Percentiles rank a stretch among this genome's conserved stretches.
These are phyloP conservation scores for Diplosphaera chodatii DNA, from an alignment of 139 green algal species.

Conservation along the genomic window DNA sequence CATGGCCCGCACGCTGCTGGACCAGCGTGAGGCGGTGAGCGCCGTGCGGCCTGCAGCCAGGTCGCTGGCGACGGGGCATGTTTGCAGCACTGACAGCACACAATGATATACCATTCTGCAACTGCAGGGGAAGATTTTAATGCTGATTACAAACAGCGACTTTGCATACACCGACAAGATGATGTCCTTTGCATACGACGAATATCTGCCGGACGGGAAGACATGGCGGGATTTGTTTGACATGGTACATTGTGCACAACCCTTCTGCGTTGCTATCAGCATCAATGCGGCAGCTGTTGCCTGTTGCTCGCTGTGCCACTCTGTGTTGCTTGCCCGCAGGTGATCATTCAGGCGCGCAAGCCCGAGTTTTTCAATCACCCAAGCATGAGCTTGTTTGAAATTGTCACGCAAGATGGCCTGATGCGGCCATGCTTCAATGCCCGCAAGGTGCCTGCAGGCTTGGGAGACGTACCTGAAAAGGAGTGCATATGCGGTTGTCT, in stretches of 20 bases:
- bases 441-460: slow-evolving; percentile 7
- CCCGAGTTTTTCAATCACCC: slow-evolving; percentile 87
- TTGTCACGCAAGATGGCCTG: slow-evolving; percentile 90
- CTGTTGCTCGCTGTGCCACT: too few relatives aligned
- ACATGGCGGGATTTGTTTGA: slow-evolving; percentile 91
- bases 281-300: background rate
- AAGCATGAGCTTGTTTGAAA: slow-evolving; percentile 74
- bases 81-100: too few relatives aligned
- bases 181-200: slow-evolving; percentile 86
- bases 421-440: slow-evolving; percentile 73
- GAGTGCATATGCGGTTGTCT: too few relatives aligned
- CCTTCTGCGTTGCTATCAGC: background rate
- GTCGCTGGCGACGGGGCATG: too few relatives aligned
- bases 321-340: slow-evolving; percentile 23
- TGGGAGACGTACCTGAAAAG: too few relatives aligned
- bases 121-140: slow-evolving; percentile 73
- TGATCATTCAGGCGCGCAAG: slow-evolving; percentile 88
- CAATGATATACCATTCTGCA: too few relatives aligned
- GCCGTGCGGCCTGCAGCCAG: too few relatives aligned
- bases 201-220: slow-evolving; percentile 65
- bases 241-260: slow-evolving; percentile 58
- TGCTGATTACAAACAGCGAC: slow-evolving; percentile 94
- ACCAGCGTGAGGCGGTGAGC: slow-evolving; percentile 62
- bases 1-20: slow-evolving; percentile 78
- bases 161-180: slow-evolving; percentile 79